Base-by-base conservation (phyloP, 1,284 basidiomycete species). In the Tilletiaria anomala region DNA sequence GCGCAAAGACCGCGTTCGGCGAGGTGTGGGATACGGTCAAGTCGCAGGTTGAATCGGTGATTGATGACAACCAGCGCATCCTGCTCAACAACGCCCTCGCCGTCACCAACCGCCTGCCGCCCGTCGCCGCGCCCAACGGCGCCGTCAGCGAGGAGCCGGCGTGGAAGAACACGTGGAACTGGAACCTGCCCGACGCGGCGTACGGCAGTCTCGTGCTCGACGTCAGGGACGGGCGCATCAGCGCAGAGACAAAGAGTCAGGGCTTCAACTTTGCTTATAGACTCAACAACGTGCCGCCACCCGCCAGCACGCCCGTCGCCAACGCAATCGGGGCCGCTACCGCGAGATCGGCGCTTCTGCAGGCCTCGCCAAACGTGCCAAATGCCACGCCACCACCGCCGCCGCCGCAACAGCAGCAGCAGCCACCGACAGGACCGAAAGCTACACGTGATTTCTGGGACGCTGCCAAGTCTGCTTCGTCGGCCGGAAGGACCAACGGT, bases 201-300 rank as follows among this genome's bases (percentile, higher is more conserved):
- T 91, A 83, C 53, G 93, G 91, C 2, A 79, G 78, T 14, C 75
- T 97, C 32, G 71, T 94, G 1, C 71, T 99, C 35, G 85, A 91
- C 52, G 72, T 97, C 56, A 80, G 80, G 53, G 88, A 94, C 48
- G 88, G 89, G 2, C 74, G 91, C 33, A 78, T 99, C 33, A 86
- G 83, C 47, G 82, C 83, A 0, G 89, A 96, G 67, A 75, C 88
- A 53, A 87, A 83, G 68, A 83, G 82, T 57, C 84, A 89, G 73
- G 91, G 88, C 80, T 57, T 96, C 73, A 96, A 94, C 71, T 97
- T 89, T 63, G 83, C 86, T 0, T 89, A 88, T 65, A 79, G 87
- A 44, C 77, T 82, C 43, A 78, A 39, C 35, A 50, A 45, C 11
- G 43, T 47, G 39, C 47, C 51, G 8, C 45, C 50, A 47, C 42